Conservation (phyloP, 2,329 filamentous ascomycete genomes). For the Ophiostoma angusticollis region DNA sequence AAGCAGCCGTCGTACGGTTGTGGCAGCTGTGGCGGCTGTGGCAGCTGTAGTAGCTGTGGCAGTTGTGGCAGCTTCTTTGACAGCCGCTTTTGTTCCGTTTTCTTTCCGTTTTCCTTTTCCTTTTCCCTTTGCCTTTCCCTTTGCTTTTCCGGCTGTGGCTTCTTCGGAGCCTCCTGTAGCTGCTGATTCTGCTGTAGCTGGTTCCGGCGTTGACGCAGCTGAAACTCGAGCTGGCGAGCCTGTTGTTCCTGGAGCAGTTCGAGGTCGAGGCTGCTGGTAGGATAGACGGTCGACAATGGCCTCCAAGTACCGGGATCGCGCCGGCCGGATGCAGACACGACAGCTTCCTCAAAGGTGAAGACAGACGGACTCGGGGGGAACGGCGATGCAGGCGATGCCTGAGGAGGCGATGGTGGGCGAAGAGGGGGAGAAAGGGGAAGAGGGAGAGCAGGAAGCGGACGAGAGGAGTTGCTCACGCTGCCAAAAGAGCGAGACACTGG, state of each 20-base stretch:
- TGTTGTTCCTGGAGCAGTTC: conserved; percentile 11
- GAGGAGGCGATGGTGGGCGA: too few species aligned
- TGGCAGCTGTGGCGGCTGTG: too few species aligned
- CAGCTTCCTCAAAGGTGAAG: conserved; percentile 12
- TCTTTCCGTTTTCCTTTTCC: neutral
- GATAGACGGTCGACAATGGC: conserved; percentile 3
- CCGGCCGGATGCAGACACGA: conserved; percentile 1
- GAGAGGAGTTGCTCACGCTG: neutral
- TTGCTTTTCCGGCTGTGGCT: conserved; percentile 12
- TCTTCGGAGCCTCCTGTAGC: neutral
- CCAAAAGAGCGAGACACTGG: conserved; percentile 2
- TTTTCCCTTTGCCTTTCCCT: neutral
- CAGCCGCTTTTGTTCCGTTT: too few species aligned
- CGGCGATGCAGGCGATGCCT: conserved; percentile 1
- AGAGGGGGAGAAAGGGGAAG: neutral
- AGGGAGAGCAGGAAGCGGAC: conserved; percentile 1
- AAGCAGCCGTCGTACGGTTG: too few species aligned
- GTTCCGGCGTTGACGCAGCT: conserved; percentile 8
- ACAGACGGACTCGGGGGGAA: neutral
- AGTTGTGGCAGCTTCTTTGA: too few species aligned
- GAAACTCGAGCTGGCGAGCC: conserved; percentile 8
- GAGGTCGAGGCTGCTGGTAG: conserved; percentile 4
- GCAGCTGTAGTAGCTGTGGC: too few species aligned
- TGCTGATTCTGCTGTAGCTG: neutral
- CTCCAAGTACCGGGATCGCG: conserved; percentile 7